These are phyloP conservation scores for Arabidopsis lyrata DNA, from an alignment of 441 rosid genomes.

Conservation along the genomic window DNA sequence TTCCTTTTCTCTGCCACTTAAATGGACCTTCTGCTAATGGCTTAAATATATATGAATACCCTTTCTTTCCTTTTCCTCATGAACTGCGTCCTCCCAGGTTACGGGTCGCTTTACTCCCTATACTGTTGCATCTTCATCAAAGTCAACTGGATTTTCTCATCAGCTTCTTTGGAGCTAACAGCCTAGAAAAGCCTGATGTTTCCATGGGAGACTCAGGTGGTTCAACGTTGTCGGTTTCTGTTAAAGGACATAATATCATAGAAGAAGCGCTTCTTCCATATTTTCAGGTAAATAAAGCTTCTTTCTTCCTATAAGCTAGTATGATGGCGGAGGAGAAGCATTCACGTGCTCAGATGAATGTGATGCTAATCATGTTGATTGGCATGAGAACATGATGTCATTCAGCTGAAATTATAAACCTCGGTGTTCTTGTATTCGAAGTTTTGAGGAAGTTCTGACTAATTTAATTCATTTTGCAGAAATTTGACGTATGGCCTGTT, in stretches of 20 bases:
- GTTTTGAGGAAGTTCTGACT: constrained; percentile 42
- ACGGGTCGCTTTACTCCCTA: constrained; percentile 80
- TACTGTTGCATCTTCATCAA: constrained; percentile 94
- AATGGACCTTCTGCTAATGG: constrained; percentile 2
- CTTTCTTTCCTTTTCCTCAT: constrained; percentile 24
- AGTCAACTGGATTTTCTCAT: constrained; percentile 93
- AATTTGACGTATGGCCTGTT: constrained; percentile 87
- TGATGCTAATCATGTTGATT: constrained; percentile 16
- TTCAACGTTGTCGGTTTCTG: constrained; percentile 47
- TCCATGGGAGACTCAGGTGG: constrained; percentile 49
- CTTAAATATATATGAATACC: constrained; percentile 15
- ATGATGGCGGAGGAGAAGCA: constrained; percentile 33
- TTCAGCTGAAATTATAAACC: constrained; percentile 19
- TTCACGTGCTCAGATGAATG: constrained; percentile 29
- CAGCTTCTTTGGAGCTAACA: constrained; percentile 73
- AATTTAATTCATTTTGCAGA: constrained; percentile 60
- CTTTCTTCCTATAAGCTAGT: constrained; percentile 20
- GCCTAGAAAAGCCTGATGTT: constrained; percentile 57
- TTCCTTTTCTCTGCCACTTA: background rate
- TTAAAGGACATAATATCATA: constrained; percentile 58
- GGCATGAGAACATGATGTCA: constrained; percentile 17
- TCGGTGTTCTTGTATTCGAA: constrained; percentile 13
- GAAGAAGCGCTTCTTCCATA: constrained; percentile 97
- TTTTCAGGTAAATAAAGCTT: constrained; percentile 77
- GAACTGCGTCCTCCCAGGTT: constrained; percentile 60